A percentile compares a stretch with the other conserved stretches of the same genome.
These are phyloP conservation scores for Gossypium herbaceum DNA, from an alignment of 345 rosid genomes.

Conservation along the genomic window DNA sequence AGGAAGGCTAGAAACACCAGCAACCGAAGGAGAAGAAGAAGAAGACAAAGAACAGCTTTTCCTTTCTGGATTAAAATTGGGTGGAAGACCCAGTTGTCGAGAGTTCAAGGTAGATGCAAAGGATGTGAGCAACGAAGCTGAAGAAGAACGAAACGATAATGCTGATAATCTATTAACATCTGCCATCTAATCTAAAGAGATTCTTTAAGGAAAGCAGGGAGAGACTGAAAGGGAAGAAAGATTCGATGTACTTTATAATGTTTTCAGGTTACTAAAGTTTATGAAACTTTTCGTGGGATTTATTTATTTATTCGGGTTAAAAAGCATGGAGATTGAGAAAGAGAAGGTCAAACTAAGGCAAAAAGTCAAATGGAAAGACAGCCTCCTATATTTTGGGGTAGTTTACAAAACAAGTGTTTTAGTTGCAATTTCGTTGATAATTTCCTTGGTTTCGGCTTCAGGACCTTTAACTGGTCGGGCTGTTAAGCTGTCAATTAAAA, in stretches of 20 bases:
- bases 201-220: background rate
- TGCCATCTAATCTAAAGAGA: background rate
- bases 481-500: background rate
- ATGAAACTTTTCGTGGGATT: background rate
- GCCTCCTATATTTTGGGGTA: background rate
- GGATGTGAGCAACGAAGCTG: constrained; percentile 11
- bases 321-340: too few species aligned
- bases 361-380: background rate
- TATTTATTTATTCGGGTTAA: background rate
- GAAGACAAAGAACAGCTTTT: background rate
- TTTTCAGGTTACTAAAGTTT: background rate
- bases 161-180: constrained; percentile 5
- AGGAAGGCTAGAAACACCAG: background rate
- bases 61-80: background rate
- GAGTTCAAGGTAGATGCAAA: background rate
- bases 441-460: background rate
- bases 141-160: background rate
- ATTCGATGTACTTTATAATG: background rate
- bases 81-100: background rate
- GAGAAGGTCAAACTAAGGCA: constrained; percentile 7
- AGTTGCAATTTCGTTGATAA: background rate
- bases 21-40: background rate
- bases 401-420: background rate
- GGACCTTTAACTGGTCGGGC: background rate
- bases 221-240: background rate